Base-by-base conservation (phyloP, 352 stramenopile genomes). In the Globisporangium acanthophoron region DNA sequence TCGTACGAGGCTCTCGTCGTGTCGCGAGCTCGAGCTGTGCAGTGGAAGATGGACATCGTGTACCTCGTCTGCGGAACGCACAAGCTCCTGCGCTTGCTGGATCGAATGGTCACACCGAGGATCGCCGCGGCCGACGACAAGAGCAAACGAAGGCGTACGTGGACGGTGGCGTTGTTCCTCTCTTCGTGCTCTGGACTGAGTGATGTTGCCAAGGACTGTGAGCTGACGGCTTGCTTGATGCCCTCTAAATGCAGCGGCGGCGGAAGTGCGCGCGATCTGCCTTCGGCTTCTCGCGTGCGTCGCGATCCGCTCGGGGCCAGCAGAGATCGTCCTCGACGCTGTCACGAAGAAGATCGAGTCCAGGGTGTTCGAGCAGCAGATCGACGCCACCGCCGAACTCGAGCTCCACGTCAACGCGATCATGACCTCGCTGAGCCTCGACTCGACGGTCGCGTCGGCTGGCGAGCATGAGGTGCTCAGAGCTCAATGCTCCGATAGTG, bases 31-130 rank as follows among this genome's bases (percentile, higher is more conserved):
- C 70, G 78, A 12, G 16, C 61, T 27, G 51, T 43, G 2, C 79
- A 91, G 54, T 91, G 77, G 77, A 91, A 89, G 44, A 89, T 88
- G 43, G 81, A 91, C 33, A 65, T 87, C 46, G 27, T 91, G 29
- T 88, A 89, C 61, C 67, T 91, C 13, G 71, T 91, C 3, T 79
- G 69, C 47, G 81, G 77, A 2, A 60, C 81, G 5, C 70, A 88
- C 52, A 75, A 71, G 27, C 44, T 86, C 3, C 54, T 88, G 21
- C 69, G 65, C 13, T 44, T 83, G 12, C 57, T 90, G 7, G 74
- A 88, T 45, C 70, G 71, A 48, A 87, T 87, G 64, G 56, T 87
- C n/a, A 40, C 62, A 29, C n/a, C 64, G 44, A 58, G 71, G 58
- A 2, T 58, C 56, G 1, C 53, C 47, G 18, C 20, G 43, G 18